These are phyloP conservation scores for Lumnitzera littorea DNA, from an alignment of 345 rosid genomes.

Conservation along the genomic window DNA sequence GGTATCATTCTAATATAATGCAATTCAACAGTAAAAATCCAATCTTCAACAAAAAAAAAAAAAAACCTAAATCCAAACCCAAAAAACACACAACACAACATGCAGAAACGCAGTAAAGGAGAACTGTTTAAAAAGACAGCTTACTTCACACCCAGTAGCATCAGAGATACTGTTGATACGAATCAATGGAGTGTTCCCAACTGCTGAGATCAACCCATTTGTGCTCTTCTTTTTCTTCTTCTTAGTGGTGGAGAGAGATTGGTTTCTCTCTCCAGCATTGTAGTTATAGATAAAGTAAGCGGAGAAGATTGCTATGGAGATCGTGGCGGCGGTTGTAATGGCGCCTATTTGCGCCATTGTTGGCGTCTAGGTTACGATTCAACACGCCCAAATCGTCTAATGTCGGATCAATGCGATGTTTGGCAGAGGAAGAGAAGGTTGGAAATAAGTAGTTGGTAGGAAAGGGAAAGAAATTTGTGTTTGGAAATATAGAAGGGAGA, in stretches of 20 bases:
- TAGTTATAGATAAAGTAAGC: conserved; percentile 24
- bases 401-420: no score
- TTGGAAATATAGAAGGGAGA: no score
- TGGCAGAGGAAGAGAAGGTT: no score
- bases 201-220: conserved; percentile 55
- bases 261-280: conserved; percentile 13
- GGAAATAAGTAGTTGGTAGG: no score
- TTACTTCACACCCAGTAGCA: conserved; percentile 91
- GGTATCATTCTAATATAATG: no score
- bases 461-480: no score
- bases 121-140: conserved; percentile 3
- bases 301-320: conserved; percentile 41
- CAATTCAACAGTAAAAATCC: no score
- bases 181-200: conserved; percentile 87
- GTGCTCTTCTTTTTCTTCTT: conserved; percentile 20
- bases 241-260: conserved; percentile 1
- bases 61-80: no score
- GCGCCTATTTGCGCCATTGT: conserved; percentile 54
- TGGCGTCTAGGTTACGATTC: conserved; percentile 8
- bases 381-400: no score
- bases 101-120: not conserved
- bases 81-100: no score
- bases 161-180: conserved; percentile 88
- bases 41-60: no score
- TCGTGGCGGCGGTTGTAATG: conserved; percentile 30